phyloP scores from a whole-genome alignment of 2,329 filamentous ascomycete species.

The Metarhizium sp. region DNA sequence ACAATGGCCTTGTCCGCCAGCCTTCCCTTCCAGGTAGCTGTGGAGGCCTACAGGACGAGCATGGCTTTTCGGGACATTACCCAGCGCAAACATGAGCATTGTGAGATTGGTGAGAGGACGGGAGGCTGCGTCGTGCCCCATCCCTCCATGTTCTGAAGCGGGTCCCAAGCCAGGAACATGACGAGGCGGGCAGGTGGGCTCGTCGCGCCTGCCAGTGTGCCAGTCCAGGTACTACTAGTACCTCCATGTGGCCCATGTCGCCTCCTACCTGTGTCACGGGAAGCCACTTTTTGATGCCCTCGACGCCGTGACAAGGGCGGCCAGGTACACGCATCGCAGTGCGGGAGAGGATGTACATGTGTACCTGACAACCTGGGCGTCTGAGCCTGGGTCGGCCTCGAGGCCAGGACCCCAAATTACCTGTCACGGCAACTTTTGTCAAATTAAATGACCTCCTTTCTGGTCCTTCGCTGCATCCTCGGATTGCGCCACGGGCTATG shows the following conservation, averaged over 20 bases:
- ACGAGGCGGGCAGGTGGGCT: conserved; percentile 1
- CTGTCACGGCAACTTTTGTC: background rate
- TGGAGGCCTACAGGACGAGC: background rate
- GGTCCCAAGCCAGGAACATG: background rate
- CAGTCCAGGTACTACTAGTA: too few species aligned
- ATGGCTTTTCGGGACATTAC: background rate
- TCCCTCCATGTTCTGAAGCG: background rate
- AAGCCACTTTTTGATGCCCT: background rate
- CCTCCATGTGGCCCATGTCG: too few species aligned
- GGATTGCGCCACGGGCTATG: background rate
- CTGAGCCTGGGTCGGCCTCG: background rate
- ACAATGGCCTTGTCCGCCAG: too few species aligned
- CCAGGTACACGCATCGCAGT: background rate
- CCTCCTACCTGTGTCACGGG: background rate
- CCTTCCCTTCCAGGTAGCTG: background rate
- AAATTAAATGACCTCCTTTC: background rate
- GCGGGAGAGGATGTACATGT: background rate
- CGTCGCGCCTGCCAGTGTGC: background rate
- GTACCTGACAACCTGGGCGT: background rate
- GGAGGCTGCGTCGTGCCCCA: conserved; percentile 3
- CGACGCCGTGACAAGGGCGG: background rate
- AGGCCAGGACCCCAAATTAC: background rate
- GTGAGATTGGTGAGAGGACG: conserved; percentile 19
- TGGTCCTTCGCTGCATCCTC: background rate
- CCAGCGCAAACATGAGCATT: conserved; percentile 4